Base-by-base conservation (phyloP, 2,329 filamentous ascomycete species). In the Periglandula ipomoeae region DNA sequence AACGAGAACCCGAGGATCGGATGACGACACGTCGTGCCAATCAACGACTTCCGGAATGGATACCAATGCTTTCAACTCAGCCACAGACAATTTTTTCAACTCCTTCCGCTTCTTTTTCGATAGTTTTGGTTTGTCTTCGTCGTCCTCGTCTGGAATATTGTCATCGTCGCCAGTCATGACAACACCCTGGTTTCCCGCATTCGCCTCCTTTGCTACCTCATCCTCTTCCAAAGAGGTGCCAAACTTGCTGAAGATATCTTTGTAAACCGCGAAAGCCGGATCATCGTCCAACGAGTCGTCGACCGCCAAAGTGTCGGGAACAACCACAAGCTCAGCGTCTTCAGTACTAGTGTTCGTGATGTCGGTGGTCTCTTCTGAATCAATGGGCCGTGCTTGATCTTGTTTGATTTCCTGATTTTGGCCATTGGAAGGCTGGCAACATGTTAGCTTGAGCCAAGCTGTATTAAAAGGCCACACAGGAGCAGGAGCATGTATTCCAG, bases 91-190 rank as follows among this genome's bases (percentile, higher is more conserved):
- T 67, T 94, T 95, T 70, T 86, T 94, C 63, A 89, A 76, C 69
- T 86, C 82, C 71, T 97, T 98, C 57, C 86, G 80, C 69, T 94
- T 91, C 75, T 95, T 96, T 70, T 96, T 97, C 26, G 90, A 96
- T 23, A 97, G 66, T 58, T 87, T 91, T 8, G 80, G 74, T 57
- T 78, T 76, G 3, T 72, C 71, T 52, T 76, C 77, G 56, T 86
- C 81, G 27, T 94, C 88, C 62, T 93, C 88, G 54, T 87, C 85
- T 6, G 88, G 87, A 53, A 95, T 89, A 50, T 90, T 87, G 60
- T 91, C 83, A 54, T 94, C 87, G 53, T 94, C 85, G 55, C 85
- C 81, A 59, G 83, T 90, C 63, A 85, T 89, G 2, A 95, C 79
- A 62, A 93, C 85, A 43, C 89, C 89, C 68, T 95, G 91, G 52